These are phyloP conservation scores for Helicosporidium sp. DNA, from an alignment of 139 green algal species.

Conservation along the genomic window DNA sequence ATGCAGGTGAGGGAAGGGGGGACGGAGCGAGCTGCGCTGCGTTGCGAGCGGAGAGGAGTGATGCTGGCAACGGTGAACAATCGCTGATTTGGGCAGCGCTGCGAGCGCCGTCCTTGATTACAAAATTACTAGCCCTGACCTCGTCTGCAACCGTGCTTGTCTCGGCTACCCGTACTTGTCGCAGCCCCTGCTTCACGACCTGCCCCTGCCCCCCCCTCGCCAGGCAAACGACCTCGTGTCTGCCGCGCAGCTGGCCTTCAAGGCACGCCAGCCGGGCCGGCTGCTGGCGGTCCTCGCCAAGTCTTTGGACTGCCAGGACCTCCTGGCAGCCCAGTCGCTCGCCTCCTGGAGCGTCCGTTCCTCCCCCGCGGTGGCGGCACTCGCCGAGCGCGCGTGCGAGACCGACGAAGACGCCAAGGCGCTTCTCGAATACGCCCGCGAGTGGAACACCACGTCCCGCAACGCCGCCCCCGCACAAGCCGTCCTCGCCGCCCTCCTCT, in stretches of 20 bases:
- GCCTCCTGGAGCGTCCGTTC: not conserved
- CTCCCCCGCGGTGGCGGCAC: not conserved
- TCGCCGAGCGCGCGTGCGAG: too few relatives aligned
- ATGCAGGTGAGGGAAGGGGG: constrained; percentile 26
- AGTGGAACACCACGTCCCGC: constrained; percentile 85
- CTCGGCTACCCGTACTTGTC: too few relatives aligned
- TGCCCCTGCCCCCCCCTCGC: constrained; percentile 7
- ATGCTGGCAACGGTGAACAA: too few relatives aligned
- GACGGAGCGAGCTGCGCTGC: not conserved
- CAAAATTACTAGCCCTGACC: too few relatives aligned
- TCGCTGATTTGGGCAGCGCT: too few relatives aligned
- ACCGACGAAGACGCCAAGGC: too few relatives aligned
- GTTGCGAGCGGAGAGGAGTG: too few relatives aligned
- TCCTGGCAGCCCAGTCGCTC: too few relatives aligned
- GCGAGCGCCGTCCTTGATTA: too few relatives aligned
- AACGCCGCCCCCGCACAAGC: constrained; percentile 61
- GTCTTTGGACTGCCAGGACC: not conserved
- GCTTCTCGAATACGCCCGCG: constrained; percentile 31
- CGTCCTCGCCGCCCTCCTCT: constrained; percentile 53
- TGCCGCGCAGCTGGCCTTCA: constrained; percentile 64
- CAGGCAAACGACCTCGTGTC: constrained; percentile 39
- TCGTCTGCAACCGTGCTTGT: too few relatives aligned
- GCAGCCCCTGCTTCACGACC: constrained; percentile 3
- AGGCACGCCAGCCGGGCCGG: constrained; percentile 48
- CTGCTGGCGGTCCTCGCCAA: constrained; percentile 49